phyloP scores from a whole-genome alignment of 371 early-diverging fungal genomes.

The Syncephalastrum racemosum region DNA sequence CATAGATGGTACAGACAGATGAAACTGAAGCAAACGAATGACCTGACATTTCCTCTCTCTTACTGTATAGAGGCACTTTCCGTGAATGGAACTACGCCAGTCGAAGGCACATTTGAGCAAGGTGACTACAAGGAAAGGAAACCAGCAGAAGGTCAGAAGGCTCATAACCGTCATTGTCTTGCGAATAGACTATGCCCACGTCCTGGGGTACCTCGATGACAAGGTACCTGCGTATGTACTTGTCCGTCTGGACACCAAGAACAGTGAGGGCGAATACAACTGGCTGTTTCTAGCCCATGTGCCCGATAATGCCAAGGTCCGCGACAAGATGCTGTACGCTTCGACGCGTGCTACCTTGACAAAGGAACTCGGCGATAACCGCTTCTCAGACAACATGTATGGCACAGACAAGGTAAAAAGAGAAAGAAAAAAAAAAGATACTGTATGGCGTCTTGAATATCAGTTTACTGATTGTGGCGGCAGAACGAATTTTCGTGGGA shows the following conservation, averaged over 20 bases:
- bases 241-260: conserved; percentile 61
- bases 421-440: not conserved
- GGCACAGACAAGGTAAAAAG: conserved; percentile 62
- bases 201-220: conserved; percentile 52
- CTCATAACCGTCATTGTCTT: not conserved
- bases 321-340: conserved; percentile 91
- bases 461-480: not conserved
- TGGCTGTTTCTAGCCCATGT: conserved; percentile 82
- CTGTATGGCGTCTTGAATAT: too few relatives aligned
- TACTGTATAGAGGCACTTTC: conserved; percentile 39
- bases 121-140: conserved; percentile 31
- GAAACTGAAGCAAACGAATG: not conserved
- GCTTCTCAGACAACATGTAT: conserved; percentile 78
- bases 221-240: conserved; percentile 69
- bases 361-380: conserved; percentile 76
- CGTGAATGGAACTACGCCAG: conserved; percentile 43
- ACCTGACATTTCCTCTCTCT: not conserved
- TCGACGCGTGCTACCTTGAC: conserved; percentile 75
- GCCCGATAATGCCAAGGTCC: conserved; percentile 76
- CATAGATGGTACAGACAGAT: conserved; percentile 33
- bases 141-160: not conserved
- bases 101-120: conserved; percentile 55
- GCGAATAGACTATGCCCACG: conserved; percentile 48
- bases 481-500: conserved; percentile 66
- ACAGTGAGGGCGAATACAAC: conserved; percentile 45